A percentile compares a stretch with the other conserved stretches of the same genome.
Evolutionary conservation across 805 yeast species (phyloP).

Genomic region (Kodamaea laetipori): DNA sequence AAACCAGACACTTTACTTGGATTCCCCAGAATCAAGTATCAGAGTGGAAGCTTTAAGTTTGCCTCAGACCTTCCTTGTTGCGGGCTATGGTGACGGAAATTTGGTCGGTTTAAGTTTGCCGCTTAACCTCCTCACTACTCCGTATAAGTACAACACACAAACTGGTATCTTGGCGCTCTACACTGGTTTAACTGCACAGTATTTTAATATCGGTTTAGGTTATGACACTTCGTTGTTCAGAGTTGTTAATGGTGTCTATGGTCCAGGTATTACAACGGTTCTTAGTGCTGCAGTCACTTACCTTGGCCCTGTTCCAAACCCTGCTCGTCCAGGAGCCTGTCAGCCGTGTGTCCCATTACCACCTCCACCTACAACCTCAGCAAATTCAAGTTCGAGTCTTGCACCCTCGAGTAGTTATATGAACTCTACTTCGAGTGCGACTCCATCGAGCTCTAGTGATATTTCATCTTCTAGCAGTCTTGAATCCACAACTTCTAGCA

Average conservation of each 20-base stretch:
- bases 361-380: conserved; percentile 16
- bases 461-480: neutral
- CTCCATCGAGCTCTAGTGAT: too few relatives aligned
- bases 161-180: conserved; percentile 25
- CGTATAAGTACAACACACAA: conserved; percentile 10
- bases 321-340: conserved; percentile 14
- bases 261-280: conserved; percentile 10
- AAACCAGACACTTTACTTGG: conserved; percentile 17
- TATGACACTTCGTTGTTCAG: conserved; percentile 11
- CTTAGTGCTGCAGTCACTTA: conserved; percentile 16
- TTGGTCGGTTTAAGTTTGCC: conserved; percentile 17
- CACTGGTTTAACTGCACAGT: conserved; percentile 12
- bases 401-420: conserved; percentile 18
- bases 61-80: conserved; percentile 25
- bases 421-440: conserved; percentile 18
- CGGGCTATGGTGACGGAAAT: conserved; percentile 33
- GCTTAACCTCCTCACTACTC: conserved; percentile 4
- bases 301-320: conserved; percentile 11
- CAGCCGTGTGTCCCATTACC: conserved; percentile 10
- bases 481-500: conserved; percentile 3
- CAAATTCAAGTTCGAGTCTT: conserved; percentile 17
- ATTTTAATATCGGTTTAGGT: conserved; percentile 16
- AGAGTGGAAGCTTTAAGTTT: conserved; percentile 21
- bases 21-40: conserved; percentile 9
- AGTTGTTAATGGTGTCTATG: conserved; percentile 12